Evolutionary conservation across 2,329 filamentous ascomycete species (phyloP), one percentile per base, ranked within the genome.

Genomic region (Fusarium protoensiforme): DNA sequence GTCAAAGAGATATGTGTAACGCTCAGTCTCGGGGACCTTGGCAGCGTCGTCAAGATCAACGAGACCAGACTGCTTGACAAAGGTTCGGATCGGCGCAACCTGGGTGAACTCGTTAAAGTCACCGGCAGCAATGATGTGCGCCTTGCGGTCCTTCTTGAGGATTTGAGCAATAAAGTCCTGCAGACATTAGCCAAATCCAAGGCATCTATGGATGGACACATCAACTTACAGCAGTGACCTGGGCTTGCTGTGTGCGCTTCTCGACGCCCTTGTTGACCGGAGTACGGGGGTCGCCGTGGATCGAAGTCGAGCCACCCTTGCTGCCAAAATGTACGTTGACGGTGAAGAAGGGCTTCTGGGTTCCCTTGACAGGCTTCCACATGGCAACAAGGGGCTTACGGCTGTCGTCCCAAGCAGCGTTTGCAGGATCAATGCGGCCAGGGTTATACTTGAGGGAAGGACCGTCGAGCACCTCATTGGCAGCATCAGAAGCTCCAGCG

Each of bases 61-160:
- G 53, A 94, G 83, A 3, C 87, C 86, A 0, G 89, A 91, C 22
- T 85, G 82, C 5, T 80, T 70, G 1, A 83, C 77, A 71, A 93
- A 92, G 2, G 82, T 82, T 68, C 85, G 79, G 57, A 93, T 80
- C 2, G 92, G 91, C 78, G 85, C 77, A 11, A 90, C 91, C 69
- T 91, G 91, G 7, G 87, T 79, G 78, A 92, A 94, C 80, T 94
- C 92, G 84, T 94, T 94, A 79, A 92, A 94, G 81, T 94, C 92
- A 29, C 92, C 92, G 0, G 89, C 87, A 3, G 86, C 82, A 67
- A 94, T 86, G 72, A 94, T 80, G 27, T 84, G 84, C 0, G 92
- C 91, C 18, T 86, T 81, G 13, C 83, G 78, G 80, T 93, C 88
- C 43, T 86, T 77, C 9, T 83, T 79, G 22, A 93, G 86, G 73